Base-by-base conservation (phyloP, 495 filamentous ascomycete species). In the Xeromyces bisporus region DNA sequence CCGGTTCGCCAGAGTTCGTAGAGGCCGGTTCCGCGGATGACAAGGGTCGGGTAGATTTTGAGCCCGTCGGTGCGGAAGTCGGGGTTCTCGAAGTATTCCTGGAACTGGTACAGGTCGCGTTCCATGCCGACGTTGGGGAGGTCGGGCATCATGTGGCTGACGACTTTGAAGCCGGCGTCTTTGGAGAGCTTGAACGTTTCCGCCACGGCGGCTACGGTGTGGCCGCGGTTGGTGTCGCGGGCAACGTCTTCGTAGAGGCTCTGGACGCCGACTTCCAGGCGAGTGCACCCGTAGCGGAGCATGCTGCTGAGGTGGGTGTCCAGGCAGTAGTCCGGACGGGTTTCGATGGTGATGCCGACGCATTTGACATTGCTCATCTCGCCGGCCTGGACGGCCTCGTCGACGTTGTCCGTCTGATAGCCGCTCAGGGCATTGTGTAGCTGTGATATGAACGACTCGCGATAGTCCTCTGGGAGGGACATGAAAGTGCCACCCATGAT, bases 401-500 rank as follows among this genome's bases (percentile, higher is more conserved):
- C 89, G 18, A 97, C 89, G 44, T 87, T 75, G 18, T 74, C 72
- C 2, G 82, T 81, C 38, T 85, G 78, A 43, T 96, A 96, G 2
- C 89, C 89, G 45, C 78, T 86, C 21, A 97, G 66, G 6, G 89
- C 89, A 51, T 96, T 96, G 56, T 97, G 91, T 31, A 97, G 67
- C 42, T 93, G 85, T 6, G 85, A 77, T 30, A 97, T 91, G 44
- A 97, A 97, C 21, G 78, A 69, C 26, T 96, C 80, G 17, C 89
- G 66, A 50, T 97, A 96, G 7, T 73, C 69, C 43, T 84, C 73
- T 2, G 89, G 71, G 10, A 97, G 56, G 0, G 86, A 94, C 89
- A 97, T 96, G 53, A 97, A 97, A 1, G 89, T 97, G 35, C 89
- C 89, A 35, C 89, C 89, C 89, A 97, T 97, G 41, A 97, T 93